phyloP scores from a whole-genome alignment of 352 stramenopile species.

The Phytophthora colocasiae region DNA sequence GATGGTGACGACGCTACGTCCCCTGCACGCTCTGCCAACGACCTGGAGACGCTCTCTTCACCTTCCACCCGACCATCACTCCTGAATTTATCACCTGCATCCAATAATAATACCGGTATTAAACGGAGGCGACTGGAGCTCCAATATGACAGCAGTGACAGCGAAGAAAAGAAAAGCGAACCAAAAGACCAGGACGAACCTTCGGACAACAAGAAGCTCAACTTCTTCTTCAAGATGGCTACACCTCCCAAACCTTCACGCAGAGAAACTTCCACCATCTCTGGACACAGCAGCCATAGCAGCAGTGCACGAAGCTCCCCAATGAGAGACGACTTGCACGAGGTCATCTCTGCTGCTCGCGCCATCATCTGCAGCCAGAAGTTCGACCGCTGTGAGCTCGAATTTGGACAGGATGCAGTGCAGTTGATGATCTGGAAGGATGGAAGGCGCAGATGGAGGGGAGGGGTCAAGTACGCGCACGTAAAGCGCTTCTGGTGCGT shows the following conservation, averaged over 20 bases:
- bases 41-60: slow-evolving; percentile 5
- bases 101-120: slow-evolving; percentile 3
- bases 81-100: slow-evolving; percentile 3
- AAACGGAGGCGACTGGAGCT: not conserved
- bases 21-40: not conserved
- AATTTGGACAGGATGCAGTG: slow-evolving; percentile 37
- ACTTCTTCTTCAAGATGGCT: slow-evolving; percentile 44
- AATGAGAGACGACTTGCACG: slow-evolving; percentile 12
- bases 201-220: slow-evolving; percentile 11
- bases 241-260: slow-evolving; percentile 5
- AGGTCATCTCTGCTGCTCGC: slow-evolving; percentile 36
- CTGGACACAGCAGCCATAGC: slow-evolving; percentile 1
- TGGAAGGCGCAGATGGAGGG: slow-evolving; percentile 35
- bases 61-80: slow-evolving; percentile 28
- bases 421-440: slow-evolving; percentile 45
- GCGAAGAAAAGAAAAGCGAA: slow-evolving; percentile 23
- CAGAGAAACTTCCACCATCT: not conserved
- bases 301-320: slow-evolving; percentile 14
- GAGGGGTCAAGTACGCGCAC: slow-evolving; percentile 46
- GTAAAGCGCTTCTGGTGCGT: slow-evolving; percentile 54
- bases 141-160: slow-evolving; percentile 28
- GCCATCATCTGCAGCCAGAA: slow-evolving; percentile 49
- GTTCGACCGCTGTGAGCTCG: slow-evolving; percentile 51
- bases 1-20: slow-evolving; percentile 26
- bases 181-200: slow-evolving; percentile 12